phyloP scores from a whole-genome alignment of 257 asterid species.

The Osmanthus fragrans region DNA sequence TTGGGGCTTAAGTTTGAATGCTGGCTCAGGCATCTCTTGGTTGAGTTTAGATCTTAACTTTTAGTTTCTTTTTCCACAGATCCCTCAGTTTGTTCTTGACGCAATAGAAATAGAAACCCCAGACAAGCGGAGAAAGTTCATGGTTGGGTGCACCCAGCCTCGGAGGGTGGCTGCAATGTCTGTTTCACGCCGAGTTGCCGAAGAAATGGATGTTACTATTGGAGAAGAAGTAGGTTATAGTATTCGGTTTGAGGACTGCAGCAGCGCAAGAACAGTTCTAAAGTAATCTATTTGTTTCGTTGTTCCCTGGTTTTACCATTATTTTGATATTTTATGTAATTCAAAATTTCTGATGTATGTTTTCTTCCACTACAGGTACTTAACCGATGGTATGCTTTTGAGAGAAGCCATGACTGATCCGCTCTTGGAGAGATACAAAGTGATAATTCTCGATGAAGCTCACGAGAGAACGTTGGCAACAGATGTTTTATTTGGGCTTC shows the following conservation, averaged over 20 bases:
- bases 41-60: background rate
- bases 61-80: conserved; percentile 40
- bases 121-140: conserved; percentile 72
- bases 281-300: conserved; percentile 42
- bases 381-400: conserved; percentile 98
- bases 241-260: conserved; percentile 95
- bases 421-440: conserved; percentile 86
- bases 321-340: background rate
- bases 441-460: conserved; percentile 95
- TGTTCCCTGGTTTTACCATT: background rate
- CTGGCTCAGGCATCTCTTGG: background rate
- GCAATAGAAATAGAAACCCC: conserved; percentile 66
- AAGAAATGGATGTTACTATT: conserved; percentile 93
- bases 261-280: conserved; percentile 77
- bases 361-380: conserved; percentile 47
- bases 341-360: background rate
- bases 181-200: conserved; percentile 95
- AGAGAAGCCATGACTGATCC: conserved; percentile 99
- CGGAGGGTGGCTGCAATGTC: conserved; percentile 99
- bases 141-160: conserved; percentile 97
- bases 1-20: background rate
- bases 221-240: conserved; percentile 99
- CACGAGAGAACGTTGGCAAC: conserved; percentile 98
- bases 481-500: conserved; percentile 91
- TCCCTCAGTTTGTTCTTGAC: conserved; percentile 93